Base-by-base conservation (phyloP, 2,329 filamentous ascomycete genomes). In the Hypomyces perniciosus region DNA sequence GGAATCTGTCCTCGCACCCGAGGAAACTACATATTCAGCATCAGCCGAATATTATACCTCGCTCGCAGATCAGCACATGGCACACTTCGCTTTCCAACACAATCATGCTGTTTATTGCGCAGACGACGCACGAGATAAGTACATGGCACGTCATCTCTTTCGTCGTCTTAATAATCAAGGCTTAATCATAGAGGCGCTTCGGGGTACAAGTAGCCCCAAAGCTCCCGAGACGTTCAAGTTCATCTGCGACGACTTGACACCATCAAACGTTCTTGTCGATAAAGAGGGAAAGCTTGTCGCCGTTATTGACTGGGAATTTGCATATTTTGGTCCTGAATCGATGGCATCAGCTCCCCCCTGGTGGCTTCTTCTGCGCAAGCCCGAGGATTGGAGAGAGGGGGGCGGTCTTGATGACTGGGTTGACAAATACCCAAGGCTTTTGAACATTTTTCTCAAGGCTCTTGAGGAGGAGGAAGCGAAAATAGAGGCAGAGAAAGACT, bases 271-370 rank as follows among this genome's bases (percentile, higher is more conserved):
- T 27, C 57, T 72, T 2, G 5, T 70, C 2, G 57, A 66, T 20
- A 50, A 61, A 5, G 46, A 62, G 4, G 47, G 64, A 4, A 45
- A 59, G 0, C 51, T 72, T 1, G 56, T 63, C 7, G 66, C 59
- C 3, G 61, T 68, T 1, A 68, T 75, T 12, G 69, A 73, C 53
- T 74, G 69, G 68, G 72, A 75, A 57, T 70, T 68, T 48, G 51
- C 66, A 0, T 70, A 70, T 20, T 59, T 49, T 5, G 66, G 58
- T 0, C 67, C 69, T 0, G 49, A 61, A 12, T 31, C 59, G 69
- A 39, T 72, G 71, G 46, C 34, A 13, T 57, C 63, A n/a, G 64
- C 68, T 47, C 63, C 67, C 10, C 70, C 70, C 1, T 72, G 67
- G 68, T 73, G 68, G 69, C 59, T 73, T 3, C 55, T 70, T 0